Evolutionary conservation across 2,329 filamentous ascomycete species (phyloP).

Genomic region (Beauveria rudraprayagi): DNA sequence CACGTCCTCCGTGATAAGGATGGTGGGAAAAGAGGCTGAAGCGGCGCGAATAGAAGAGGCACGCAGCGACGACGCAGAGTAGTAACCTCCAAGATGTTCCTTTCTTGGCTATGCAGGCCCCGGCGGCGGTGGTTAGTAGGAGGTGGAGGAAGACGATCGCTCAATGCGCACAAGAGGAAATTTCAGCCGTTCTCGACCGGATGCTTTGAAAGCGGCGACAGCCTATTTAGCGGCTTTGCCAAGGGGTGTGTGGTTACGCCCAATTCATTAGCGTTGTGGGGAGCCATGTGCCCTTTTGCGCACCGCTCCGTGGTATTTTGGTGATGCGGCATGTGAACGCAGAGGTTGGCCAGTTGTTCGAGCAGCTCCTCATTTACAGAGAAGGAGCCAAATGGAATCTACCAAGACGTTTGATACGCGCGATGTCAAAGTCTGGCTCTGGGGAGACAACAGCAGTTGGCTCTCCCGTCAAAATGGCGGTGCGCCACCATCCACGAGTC

Average conservation of each 20-base stretch:
- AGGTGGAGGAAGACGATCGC: not conserved
- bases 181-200: conserved; percentile 8
- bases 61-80: not conserved
- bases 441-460: too few relatives aligned
- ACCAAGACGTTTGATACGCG: too few relatives aligned
- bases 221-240: conserved; percentile 4
- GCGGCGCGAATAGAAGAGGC: not conserved
- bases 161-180: conserved; percentile 6
- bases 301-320: not conserved
- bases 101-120: not conserved
- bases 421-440: too few relatives aligned
- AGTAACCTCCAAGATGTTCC: not conserved
- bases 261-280: conserved; percentile 2
- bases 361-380: not conserved
- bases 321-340: not conserved
- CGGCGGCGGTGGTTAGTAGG: not conserved
- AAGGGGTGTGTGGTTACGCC: not conserved
- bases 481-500: too few relatives aligned
- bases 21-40: not conserved
- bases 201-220: conserved; percentile 4
- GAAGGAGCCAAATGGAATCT: too few relatives aligned
- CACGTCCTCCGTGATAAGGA: not conserved
- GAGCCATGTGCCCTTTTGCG: not conserved
- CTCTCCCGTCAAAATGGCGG: too few relatives aligned
- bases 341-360: not conserved